Evolutionary conservation across 345 rosid species (phyloP).

Genomic region (Salix koriyanagi): DNA sequence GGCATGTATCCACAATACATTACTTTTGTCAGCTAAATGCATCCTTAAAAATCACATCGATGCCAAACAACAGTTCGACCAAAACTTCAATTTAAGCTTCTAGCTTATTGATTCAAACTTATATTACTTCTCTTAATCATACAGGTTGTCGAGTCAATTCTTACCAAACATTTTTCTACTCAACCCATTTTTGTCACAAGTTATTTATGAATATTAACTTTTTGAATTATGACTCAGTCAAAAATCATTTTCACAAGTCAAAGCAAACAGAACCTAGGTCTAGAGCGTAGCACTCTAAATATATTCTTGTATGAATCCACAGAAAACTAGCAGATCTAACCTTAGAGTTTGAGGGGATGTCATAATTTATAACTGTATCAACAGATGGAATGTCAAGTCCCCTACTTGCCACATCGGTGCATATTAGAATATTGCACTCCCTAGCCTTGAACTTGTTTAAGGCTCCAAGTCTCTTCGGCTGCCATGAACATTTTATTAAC

Average conservation of each 20-base stretch:
- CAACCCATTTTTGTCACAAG: no score
- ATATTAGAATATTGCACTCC: constrained; percentile 85
- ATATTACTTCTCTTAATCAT: no score
- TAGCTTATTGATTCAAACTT: no score
- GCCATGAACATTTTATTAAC: constrained; percentile 13
- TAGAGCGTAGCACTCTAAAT: neutral
- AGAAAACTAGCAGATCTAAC: constrained; percentile 24
- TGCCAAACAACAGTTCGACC: no score
- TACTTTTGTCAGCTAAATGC: no score
- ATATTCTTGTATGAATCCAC: neutral
- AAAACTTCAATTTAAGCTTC: no score
- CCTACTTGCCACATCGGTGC: constrained; percentile 97
- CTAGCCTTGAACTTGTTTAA: constrained; percentile 89
- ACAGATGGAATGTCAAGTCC: constrained; percentile 96
- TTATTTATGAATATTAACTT: no score
- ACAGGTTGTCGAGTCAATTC: no score
- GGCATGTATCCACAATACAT: no score
- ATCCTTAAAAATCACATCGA: no score
- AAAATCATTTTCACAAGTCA: neutral
- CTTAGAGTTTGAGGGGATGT: constrained; percentile 81
- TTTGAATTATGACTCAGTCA: no score
- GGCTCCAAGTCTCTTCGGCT: constrained; percentile 95
- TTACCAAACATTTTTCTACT: no score
- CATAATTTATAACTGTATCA: constrained; percentile 93
- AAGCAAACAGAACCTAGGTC: neutral